A percentile compares a stretch with the other conserved stretches of the same genome.
phyloP scores from a whole-genome alignment of 345 rosid genomes.

The Nephelium lappaceum region DNA sequence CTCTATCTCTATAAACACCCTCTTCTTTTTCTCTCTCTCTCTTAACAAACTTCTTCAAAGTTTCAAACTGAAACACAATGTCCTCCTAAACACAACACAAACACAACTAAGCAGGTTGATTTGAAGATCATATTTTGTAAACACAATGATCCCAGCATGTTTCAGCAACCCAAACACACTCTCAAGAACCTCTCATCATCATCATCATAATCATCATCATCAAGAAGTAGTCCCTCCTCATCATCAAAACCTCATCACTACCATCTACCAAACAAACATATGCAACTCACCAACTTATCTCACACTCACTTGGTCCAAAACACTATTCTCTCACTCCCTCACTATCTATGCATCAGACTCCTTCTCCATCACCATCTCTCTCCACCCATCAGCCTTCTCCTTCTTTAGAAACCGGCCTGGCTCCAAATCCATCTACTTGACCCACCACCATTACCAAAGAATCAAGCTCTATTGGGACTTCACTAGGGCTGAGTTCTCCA shows the following conservation, averaged over 20 bases:
- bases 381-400: constrained; percentile 46
- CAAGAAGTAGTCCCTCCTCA: constrained; percentile 18
- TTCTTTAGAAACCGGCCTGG: constrained; percentile 50
- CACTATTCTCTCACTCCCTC: constrained; percentile 48
- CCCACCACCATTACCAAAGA: constrained; percentile 41
- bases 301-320: constrained; percentile 59
- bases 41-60: neutral
- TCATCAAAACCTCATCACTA: constrained; percentile 50
- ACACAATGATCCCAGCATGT: constrained; percentile 54
- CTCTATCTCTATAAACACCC: neutral
- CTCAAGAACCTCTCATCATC: constrained; percentile 27
- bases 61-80: neutral
- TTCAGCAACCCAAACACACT: constrained; percentile 47
- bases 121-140: neutral
- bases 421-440: constrained; percentile 52
- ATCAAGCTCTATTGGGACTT: constrained; percentile 65
- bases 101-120: neutral
- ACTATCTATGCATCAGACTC: constrained; percentile 46
- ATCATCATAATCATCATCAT: constrained; percentile 11
- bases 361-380: constrained; percentile 53
- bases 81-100: neutral
- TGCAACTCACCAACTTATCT: constrained; percentile 41
- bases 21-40: neutral
- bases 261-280: constrained; percentile 48
- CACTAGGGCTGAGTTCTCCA: constrained; percentile 44